These are phyloP conservation scores for Candida maesae DNA, from an alignment of 805 yeast species.

Conservation along the genomic window DNA sequence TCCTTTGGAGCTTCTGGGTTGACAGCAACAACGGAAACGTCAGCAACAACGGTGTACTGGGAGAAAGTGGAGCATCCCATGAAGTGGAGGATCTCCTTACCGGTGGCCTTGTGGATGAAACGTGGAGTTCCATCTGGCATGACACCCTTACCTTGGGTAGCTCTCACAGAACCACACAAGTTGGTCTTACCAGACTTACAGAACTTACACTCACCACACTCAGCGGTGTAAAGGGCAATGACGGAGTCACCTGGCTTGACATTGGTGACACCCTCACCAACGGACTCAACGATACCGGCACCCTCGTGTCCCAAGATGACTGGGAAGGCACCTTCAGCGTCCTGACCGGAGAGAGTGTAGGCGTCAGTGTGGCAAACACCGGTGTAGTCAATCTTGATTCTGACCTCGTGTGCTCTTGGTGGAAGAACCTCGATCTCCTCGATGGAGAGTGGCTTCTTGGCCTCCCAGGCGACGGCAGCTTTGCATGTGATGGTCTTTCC, in stretches of 20 bases:
- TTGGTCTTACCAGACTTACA: slow-evolving; percentile 95
- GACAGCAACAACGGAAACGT: slow-evolving; percentile 92
- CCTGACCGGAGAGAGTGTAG: slow-evolving; percentile 88
- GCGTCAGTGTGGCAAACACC: slow-evolving; percentile 99
- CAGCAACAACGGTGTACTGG: slow-evolving; percentile 97
- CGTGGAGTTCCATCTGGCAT: slow-evolving; percentile 98
- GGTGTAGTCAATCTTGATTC: slow-evolving; percentile 80
- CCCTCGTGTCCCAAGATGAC: slow-evolving; percentile 96
- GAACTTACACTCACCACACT: slow-evolving; percentile 92
- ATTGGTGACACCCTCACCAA: slow-evolving; percentile 89
- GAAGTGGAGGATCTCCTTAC: slow-evolving; percentile 81
- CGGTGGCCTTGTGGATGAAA: slow-evolving; percentile 68
- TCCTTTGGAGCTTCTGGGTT: slow-evolving; percentile 80
- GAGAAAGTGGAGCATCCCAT: slow-evolving; percentile 99
- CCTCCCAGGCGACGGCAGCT: slow-evolving; percentile 98
- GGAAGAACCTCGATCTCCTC: slow-evolving; percentile 90
- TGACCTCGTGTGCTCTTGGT: slow-evolving; percentile 96
- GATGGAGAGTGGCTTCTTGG: slow-evolving; percentile 74
- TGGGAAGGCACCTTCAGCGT: slow-evolving; percentile 97
- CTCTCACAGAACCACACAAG: slow-evolving; percentile 92
- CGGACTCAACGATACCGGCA: slow-evolving; percentile 92
- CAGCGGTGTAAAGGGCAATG: slow-evolving; percentile 93
- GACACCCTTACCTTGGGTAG: slow-evolving; percentile 96
- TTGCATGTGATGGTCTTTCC: slow-evolving; percentile 65
- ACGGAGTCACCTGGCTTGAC: slow-evolving; percentile 95